Evolutionary conservation across 148 eudicot genomes (phyloP), one percentile per base, ranked within the genome.

Genomic region (Mesembryanthemum crystallinum): DNA sequence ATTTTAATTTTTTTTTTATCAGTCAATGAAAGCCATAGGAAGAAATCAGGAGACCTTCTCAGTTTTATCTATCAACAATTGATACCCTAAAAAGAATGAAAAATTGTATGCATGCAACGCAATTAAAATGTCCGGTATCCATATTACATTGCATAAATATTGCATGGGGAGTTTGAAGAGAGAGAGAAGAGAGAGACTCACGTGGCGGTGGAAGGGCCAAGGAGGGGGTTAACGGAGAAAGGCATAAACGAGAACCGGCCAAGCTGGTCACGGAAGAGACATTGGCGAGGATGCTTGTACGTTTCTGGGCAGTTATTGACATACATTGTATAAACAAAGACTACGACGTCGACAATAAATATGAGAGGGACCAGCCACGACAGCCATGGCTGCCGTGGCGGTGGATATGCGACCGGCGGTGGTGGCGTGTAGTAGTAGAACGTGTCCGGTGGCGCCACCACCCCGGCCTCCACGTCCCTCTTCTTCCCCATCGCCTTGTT

Each of bases 231-330:
- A 5, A 10, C 29, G 51, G 47, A 35, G 9, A 69, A 14, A 10
- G 88, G 88, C 33, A 75, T 54, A 60, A 85, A 85, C 13, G 88
- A 77, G 70, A 75, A 85, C 30, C 88, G 51, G 15, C 82, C 84
- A 57, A 85, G 60, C 6, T 37, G 1, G 0, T 75, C 64, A 0
- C 18, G 47, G 8, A 85, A 80, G 15, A 83, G 32, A 32, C 88
- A 85, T 1, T 33, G 37, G 1, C 67, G 12, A 17, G 77, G 73
- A 11, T 75, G 64, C 2, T 23, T 66, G 49, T 0, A 76, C 15
- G 80, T 72, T 0, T 5, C 49, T 28, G 88, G 88, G 62, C 88
- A 85, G 47, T 85, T 52, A 51, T 85, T 80, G 9, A 29, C 80
- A 8, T 85, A 77, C 88, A 85, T 78, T 8, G 84, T 75, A 7